Base-by-base conservation (phyloP, 805 yeast genomes). In the Alloascoidea africana region DNA sequence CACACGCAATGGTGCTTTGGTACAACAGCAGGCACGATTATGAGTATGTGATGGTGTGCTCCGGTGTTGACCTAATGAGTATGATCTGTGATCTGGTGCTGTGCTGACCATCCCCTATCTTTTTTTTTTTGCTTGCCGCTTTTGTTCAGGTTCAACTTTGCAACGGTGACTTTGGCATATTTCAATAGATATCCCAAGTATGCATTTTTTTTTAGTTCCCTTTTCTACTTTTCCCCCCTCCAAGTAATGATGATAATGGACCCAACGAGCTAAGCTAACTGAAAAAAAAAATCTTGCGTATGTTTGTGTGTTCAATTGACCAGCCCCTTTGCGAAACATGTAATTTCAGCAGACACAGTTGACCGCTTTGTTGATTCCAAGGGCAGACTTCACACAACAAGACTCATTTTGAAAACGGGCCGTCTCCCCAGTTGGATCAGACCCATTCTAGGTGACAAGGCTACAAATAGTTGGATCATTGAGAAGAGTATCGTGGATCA, bases 271-370 rank as follows among this genome's bases (percentile, higher is more conserved):
- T 14, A n/a, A 14, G 5, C 15, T 6, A 32, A 6, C 5, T 8
- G 34, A 6, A 5, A 32, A 32, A 14, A 6, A 6, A 32, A 62
- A 62, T 45, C 42, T 65, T 41, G 62, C 61, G 43, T 6, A 32
- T 16, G 14, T 5, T 32, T 32, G 34, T 5, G 6, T 14, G 14
- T 36, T 36, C n/a, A 32, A 35, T 34, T 35, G 11, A 8, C 78
- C 78, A 76, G 77, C 53, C 97, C 97, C 2, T 86, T 67, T 53
- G 77, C 96, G 14, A 62, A 72, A 5, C 96, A 89, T 59, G 96
- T 89, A 8, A 61, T 77, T 27, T 79, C 94, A 4, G 75, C 74
- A 17, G 97, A 87, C 53, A 81, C 94, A 2, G 52, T 87, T 13
- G 73, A 73, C 23, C 60, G 70, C 37, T 54, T 60, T 42, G 62